A percentile compares a stretch with the other conserved stretches of the same genome.
phyloP scores from a whole-genome alignment of 2,329 filamentous ascomycete genomes.

The Aspergillus transmontanensis region DNA sequence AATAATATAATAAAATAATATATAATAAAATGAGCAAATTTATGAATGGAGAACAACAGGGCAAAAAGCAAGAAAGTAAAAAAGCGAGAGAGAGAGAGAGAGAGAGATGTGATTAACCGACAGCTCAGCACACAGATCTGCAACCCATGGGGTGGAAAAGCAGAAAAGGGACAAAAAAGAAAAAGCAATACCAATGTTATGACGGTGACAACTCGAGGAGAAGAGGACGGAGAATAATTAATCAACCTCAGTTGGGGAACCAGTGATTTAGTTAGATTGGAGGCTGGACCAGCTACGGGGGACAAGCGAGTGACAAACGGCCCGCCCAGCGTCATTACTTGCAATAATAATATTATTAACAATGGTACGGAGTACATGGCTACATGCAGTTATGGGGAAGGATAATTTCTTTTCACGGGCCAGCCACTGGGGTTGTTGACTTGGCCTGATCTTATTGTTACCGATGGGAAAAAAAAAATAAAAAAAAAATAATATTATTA shows the following conservation, averaged over 20 bases:
- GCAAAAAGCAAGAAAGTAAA: background rate
- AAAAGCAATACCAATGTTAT: background rate
- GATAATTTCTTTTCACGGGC: constrained; percentile 5
- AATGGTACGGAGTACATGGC: background rate
- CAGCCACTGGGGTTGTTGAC: constrained; percentile 2
- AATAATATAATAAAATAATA: too few relatives aligned
- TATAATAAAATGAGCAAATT: background rate
- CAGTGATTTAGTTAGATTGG: constrained; percentile 17
- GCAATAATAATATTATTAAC: constrained; percentile 4
- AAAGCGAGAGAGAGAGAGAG: constrained; percentile 2
- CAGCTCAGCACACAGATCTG: constrained; percentile 27
- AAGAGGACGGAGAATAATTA: background rate
- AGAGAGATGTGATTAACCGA: constrained; percentile 22
- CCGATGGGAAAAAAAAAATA: background rate
- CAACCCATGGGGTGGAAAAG: constrained; percentile 8
- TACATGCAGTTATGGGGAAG: constrained; percentile 1
- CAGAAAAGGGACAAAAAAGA: constrained; percentile 2
- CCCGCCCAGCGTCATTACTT: constrained; percentile 7
- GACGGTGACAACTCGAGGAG: background rate
- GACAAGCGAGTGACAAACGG: constrained; percentile 17
- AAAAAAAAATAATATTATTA: background rate
- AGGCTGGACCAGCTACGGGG: constrained; percentile 20
- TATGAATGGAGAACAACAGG: background rate
- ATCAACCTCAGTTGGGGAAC: background rate
- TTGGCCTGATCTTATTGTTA: constrained; percentile 1